Evolutionary conservation across 2,329 filamentous ascomycete genomes (phyloP), one percentile per base, ranked within the genome.

Genomic region (Pezicula neosporulosa): DNA sequence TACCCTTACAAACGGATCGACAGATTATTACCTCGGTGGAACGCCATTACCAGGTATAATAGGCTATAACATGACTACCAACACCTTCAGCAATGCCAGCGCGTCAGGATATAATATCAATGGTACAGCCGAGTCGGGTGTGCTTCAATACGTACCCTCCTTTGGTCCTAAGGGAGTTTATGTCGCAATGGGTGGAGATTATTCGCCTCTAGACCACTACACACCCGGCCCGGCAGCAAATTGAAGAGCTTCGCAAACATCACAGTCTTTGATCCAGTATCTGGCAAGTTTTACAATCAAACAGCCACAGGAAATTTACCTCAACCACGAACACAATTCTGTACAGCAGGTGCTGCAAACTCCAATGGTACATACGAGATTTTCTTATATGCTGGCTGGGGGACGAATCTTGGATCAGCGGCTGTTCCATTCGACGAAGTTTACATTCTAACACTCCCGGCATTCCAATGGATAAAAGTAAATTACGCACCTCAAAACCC

Each of bases 381-480:
- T 50, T 57, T 33, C 12, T 33, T 33, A 35, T 44, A 51, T 43
- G 16, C 39, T 53, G 55, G 44, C 55, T 57, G 16, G 44, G 55
- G 6, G 51, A 55, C 19, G 55, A 45, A 33, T 33, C 30, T 33
- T 16, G 55, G 55, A 24, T 53, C 37, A 43, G 55, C n/a, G 3
- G n/a, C 41, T 21, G 19, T 41, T 24, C 28, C 21, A 19, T 41
- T 41, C 12, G 42, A 51, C 37, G 49, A 56, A n/a, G 52, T 60
- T 13, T 58, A 56, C 24, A 54, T 60, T 24, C 47, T 60, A 10
- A 58, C 56, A 10, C 41, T 60, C 6, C 57, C 57, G 10, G 56
- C 54, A 15, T 58, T 58, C 30, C 51, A 53, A 18, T 60, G 57
- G 57, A 53, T 60, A 18, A 52, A 55, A 19, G 51, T 47, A 8